phyloP scores from a whole-genome alignment of 2,329 filamentous ascomycete species.

The Chaetomiaceae sp. region DNA sequence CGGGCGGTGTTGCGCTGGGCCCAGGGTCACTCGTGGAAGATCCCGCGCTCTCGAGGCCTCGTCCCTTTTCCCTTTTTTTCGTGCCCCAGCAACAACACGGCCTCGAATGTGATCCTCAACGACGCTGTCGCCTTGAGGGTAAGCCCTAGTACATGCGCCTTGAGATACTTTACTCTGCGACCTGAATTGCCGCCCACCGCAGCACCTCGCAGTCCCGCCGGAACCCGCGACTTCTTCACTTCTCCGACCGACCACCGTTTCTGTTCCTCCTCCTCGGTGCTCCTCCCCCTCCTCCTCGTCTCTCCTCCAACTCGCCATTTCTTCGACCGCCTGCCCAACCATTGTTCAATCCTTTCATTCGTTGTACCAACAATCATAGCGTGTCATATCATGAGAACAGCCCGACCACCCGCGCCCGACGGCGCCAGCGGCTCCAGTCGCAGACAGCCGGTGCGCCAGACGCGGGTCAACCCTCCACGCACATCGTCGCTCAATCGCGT shows the following conservation, averaged over 20 bases:
- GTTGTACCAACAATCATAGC: slow-evolving; percentile 6
- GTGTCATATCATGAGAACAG: slow-evolving; percentile 48
- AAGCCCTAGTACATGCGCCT: slow-evolving; percentile 7
- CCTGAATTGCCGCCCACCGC: background rate
- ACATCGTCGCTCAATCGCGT: slow-evolving; percentile 43
- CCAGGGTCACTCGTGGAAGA: background rate
- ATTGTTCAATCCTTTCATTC: background rate
- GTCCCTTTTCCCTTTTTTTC: slow-evolving; percentile 13
- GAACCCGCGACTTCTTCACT: background rate
- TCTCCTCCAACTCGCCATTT: background rate
- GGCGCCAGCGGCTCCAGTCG: slow-evolving; percentile 36
- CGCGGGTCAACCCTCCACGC: slow-evolving; percentile 58
- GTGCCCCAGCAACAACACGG: slow-evolving; percentile 2
- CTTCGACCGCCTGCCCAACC: background rate
- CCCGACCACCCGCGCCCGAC: slow-evolving; percentile 39
- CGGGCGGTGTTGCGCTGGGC: slow-evolving; percentile 7
- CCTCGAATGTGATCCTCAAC: background rate
- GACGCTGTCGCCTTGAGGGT: background rate
- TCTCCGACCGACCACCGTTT: no score
- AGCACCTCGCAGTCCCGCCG: background rate
- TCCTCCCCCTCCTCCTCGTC: background rate
- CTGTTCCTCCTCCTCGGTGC: background rate
- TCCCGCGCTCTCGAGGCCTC: slow-evolving; percentile 5
- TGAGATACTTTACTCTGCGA: background rate
- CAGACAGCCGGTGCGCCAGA: slow-evolving; percentile 59